Conservation (phyloP, 2,329 filamentous ascomycete species). For the Diaporthe citriasiana region DNA sequence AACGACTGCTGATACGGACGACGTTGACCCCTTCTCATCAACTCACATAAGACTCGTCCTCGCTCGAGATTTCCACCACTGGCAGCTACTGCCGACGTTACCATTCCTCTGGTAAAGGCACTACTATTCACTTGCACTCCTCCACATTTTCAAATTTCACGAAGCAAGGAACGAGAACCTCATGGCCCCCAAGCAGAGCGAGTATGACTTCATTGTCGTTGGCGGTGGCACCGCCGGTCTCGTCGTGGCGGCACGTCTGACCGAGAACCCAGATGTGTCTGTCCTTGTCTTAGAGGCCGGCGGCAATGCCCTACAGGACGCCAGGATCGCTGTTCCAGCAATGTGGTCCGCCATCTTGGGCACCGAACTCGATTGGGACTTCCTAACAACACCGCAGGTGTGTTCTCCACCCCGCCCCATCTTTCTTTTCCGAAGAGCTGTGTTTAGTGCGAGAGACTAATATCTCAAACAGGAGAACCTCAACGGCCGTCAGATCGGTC, state of each 20-base stretch:
- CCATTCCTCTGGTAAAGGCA: too few relatives aligned
- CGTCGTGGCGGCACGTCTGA: conserved; percentile 23
- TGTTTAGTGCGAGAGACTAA: too few relatives aligned
- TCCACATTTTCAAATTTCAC: too few relatives aligned
- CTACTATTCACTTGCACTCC: too few relatives aligned
- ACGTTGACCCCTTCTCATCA: too few relatives aligned
- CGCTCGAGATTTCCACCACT: too few relatives aligned
- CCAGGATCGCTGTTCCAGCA: conserved; percentile 8
- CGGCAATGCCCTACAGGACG: conserved; percentile 5
- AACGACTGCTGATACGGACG: too few relatives aligned
- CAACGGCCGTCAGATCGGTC: conserved; percentile 19
- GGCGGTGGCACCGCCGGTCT: conserved; percentile 31
- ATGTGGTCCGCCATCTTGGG: conserved; percentile 29
- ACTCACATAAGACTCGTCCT: too few relatives aligned
- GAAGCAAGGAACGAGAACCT: too few relatives aligned
- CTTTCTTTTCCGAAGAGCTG: too few relatives aligned
- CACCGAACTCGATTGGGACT: conserved; percentile 27
- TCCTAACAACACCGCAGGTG: conserved; percentile 10
- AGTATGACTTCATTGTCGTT: conserved; percentile 7
- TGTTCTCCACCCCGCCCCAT: too few relatives aligned
- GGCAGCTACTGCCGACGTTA: too few relatives aligned
- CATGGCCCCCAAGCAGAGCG: background rate
- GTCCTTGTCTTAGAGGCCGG: conserved; percentile 24
- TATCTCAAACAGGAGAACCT: background rate
- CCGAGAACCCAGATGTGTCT: conserved; percentile 17